These are phyloP conservation scores for Candida hungchunana DNA, from an alignment of 805 yeast genomes.

Conservation along the genomic window DNA sequence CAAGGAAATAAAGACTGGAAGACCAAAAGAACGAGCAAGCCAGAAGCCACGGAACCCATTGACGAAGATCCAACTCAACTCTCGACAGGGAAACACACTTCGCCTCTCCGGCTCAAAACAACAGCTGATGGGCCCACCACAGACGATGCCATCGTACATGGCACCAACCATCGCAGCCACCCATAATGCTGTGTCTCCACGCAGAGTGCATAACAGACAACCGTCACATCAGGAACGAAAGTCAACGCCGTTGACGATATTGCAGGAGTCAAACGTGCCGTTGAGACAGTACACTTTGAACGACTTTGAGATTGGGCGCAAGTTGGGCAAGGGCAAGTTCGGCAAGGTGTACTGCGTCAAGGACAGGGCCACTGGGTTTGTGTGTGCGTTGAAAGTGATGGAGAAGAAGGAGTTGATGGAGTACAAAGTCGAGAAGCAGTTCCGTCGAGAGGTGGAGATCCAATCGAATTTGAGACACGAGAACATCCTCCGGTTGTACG, in stretches of 20 bases:
- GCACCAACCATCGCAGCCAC: conserved; percentile 28
- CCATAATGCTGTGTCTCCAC: conserved; percentile 22
- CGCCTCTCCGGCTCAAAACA: conserved; percentile 14
- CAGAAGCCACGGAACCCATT: conserved; percentile 22
- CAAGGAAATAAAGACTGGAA: conserved; percentile 7
- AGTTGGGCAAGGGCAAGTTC: conserved; percentile 88
- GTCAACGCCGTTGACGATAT: conserved; percentile 23
- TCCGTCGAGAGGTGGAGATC: conserved; percentile 87
- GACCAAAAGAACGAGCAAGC: conserved; percentile 6
- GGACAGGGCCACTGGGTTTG: conserved; percentile 68
- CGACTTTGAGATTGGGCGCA: conserved; percentile 84
- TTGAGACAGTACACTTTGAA: conserved; percentile 36
- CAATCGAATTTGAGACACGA: conserved; percentile 77
- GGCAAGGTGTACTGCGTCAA: conserved; percentile 89
- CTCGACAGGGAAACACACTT: conserved; percentile 13
- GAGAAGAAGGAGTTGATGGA: conserved; percentile 72
- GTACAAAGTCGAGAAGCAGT: conserved; percentile 76
- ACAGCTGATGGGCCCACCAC: conserved; percentile 1
- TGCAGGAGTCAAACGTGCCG: conserved; percentile 25
- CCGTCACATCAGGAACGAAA: conserved; percentile 7
- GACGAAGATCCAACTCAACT: conserved; percentile 24
- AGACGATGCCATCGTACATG: conserved; percentile 25
- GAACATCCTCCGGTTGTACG: conserved; percentile 74
- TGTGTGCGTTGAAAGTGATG: conserved; percentile 92
- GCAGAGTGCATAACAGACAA: conserved; percentile 16